Evolutionary conservation across 73 alveolate species (phyloP), one percentile per base, ranked within the genome.

Genomic region (Diophrys appendiculata): DNA sequence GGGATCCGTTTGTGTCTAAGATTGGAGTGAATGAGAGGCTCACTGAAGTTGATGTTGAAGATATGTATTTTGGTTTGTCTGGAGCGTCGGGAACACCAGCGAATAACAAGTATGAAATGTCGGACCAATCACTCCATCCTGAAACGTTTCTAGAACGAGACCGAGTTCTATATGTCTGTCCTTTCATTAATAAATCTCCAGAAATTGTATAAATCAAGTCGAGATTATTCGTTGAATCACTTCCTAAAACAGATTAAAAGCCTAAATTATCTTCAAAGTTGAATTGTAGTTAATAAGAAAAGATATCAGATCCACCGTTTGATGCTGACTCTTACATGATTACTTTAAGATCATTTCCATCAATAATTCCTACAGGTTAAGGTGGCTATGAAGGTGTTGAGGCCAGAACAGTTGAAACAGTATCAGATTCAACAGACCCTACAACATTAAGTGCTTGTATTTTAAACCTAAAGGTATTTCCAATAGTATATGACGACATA

Each of bases 121-220:
- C 79, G 33, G 87, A 71, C 82, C 78, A 86, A 28, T 77, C 68
- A 23, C 84, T 55, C 93, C 93, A 86, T 34, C 93, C 93, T 43
- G 29, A 64, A 33, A 29, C 35, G 83, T 86, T 86, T 73, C 55
- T 54, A 25, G 89, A 89, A 79, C 93, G 54, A 43, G 79, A 86
- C 33, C 83, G 31, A 24, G 88, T 89, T 31, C 26, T 23, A 34
- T 81, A 33, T 0, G 29, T 78, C 33, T n/a, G 32, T 3, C 93
- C 93, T 52, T 67, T 52, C n/a, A 0, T 22, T 18, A 79, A 22
- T 25, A 5, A 23, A 24, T 52, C 64, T 13, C 54, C 33, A 0
- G 53, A 53, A 0, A 86, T 52, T 14, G 29, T 72, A 54, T 86
- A 73, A 26, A 13, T 52, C 43, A 86, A 33, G n/a, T 81, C 68